These are phyloP conservation scores for Calonectria naviculata DNA, from an alignment of 2,329 filamentous ascomycete genomes.

Conservation along the genomic window DNA sequence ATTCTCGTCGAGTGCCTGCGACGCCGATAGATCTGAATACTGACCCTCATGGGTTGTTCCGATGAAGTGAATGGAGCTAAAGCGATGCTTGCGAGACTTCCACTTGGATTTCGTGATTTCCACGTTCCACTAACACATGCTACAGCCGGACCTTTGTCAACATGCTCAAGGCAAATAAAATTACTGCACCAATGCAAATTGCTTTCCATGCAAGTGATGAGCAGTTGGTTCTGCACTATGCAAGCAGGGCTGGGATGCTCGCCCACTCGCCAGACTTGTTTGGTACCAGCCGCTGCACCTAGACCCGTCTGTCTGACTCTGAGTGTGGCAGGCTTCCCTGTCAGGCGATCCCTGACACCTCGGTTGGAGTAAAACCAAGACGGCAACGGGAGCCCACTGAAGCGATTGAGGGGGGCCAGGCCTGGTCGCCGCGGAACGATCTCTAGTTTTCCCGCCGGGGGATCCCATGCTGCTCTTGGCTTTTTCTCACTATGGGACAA, in stretches of 20 bases:
- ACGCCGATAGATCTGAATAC: conserved; percentile 20
- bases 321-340: conserved; percentile 23
- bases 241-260: not conserved
- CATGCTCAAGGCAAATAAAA: not conserved
- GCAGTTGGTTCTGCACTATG: not conserved
- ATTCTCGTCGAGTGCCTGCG: conserved; percentile 10
- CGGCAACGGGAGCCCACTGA: conserved; percentile 22
- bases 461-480: conserved; percentile 6
- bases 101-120: not conserved
- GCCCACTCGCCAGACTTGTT: not conserved
- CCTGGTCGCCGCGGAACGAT: conserved; percentile 30
- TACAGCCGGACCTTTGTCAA: not conserved
- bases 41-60: conserved; percentile 6
- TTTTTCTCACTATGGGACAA: not conserved
- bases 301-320: conserved; percentile 16
- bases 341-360: conserved; percentile 21
- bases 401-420: conserved; percentile 7
- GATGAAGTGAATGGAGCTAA: not conserved
- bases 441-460: conserved; percentile 25
- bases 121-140: not conserved
- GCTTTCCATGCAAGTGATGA: not conserved
- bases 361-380: conserved; percentile 23
- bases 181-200: not conserved
- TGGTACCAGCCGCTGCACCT: conserved; percentile 3
- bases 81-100: not conserved